Conservation (phyloP, 2,329 filamentous ascomycete species). For the Cladosporium phlei region DNA sequence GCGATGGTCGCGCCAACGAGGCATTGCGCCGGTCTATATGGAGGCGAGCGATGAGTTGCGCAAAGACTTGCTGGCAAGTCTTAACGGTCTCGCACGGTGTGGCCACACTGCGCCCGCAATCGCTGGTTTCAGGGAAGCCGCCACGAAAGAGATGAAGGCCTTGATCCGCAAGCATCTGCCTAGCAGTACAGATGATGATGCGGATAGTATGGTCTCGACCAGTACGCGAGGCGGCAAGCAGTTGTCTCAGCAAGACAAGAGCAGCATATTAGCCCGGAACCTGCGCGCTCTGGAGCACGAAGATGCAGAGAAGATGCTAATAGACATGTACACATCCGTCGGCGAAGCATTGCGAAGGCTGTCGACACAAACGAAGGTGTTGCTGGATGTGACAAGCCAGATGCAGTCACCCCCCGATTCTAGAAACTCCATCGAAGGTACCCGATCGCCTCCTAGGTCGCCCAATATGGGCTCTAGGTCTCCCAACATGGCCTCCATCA, state of each 20-base stretch:
- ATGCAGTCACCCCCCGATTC: conserved; percentile 46
- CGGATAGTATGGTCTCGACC: conserved; percentile 77
- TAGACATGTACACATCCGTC: conserved; percentile 78
- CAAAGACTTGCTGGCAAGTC: conserved; percentile 61
- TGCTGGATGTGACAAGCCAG: conserved; percentile 88
- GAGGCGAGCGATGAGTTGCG: conserved; percentile 67
- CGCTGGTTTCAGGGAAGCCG: conserved; percentile 75
- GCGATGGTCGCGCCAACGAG: conserved; percentile 61
- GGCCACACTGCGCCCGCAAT: conserved; percentile 76
- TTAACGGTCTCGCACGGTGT: conserved; percentile 76
- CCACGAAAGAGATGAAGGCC: conserved; percentile 79
- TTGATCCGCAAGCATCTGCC: conserved; percentile 81
- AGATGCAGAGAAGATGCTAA: conserved; percentile 78
- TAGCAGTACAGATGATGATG: conserved; percentile 90
- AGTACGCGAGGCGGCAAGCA: conserved; percentile 70
- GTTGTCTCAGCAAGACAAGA: conserved; percentile 80
- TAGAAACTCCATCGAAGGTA: conserved; percentile 30
- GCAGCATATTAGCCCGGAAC: conserved; percentile 80
- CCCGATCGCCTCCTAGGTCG: conserved; percentile 41
- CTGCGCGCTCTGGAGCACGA: conserved; percentile 75
- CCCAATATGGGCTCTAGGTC: conserved; percentile 40
- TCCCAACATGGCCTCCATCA: conserved; percentile 41
- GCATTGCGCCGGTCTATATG: conserved; percentile 69
- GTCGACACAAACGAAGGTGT: conserved; percentile 84
- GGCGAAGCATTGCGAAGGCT: conserved; percentile 81